phyloP scores from a whole-genome alignment of 2,329 filamentous ascomycete species.

The Cladosporium phlei region DNA sequence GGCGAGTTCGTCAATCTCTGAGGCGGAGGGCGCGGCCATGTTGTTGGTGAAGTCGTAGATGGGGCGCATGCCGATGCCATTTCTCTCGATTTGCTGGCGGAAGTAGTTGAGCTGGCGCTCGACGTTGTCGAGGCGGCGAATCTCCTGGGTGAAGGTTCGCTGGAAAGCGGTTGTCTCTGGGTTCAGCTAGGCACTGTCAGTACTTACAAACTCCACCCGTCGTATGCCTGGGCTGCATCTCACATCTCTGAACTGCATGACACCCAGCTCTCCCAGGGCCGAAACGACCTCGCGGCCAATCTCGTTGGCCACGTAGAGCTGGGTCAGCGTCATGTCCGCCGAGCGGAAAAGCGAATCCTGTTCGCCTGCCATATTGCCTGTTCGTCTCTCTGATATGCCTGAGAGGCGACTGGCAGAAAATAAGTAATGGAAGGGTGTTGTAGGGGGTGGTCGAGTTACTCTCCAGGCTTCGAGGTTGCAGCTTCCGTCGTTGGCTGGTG shows the following conservation, averaged over 20 bases:
- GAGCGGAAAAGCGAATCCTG: conserved; percentile 98
- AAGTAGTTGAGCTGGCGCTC: conserved; percentile 97
- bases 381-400: conserved; percentile 3
- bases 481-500: not conserved
- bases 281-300: conserved; percentile 97
- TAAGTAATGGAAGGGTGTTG: conserved; percentile 1
- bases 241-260: conserved; percentile 97
- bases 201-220: not conserved
- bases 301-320: conserved; percentile 98
- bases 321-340: conserved; percentile 99
- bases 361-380: conserved; percentile 49
- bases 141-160: conserved; percentile 94
- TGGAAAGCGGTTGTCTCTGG: conserved; percentile 91
- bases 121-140: conserved; percentile 93
- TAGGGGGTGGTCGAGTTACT: not conserved
- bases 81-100: conserved; percentile 91
- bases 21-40: conserved; percentile 79
- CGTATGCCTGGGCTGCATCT: conserved; percentile 29
- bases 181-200: conserved; percentile 64
- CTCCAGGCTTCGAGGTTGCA: conserved; percentile 6
- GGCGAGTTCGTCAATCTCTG: conserved; percentile 92
- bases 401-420: conserved; percentile 7
- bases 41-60: conserved; percentile 82
- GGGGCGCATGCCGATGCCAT: conserved; percentile 76
- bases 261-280: conserved; percentile 88